Percentiles rank a stretch among this genome's conserved stretches.
These are phyloP conservation scores for Edaphochlamys debaryana DNA, from an alignment of 139 green algal genomes.

Conservation along the genomic window DNA sequence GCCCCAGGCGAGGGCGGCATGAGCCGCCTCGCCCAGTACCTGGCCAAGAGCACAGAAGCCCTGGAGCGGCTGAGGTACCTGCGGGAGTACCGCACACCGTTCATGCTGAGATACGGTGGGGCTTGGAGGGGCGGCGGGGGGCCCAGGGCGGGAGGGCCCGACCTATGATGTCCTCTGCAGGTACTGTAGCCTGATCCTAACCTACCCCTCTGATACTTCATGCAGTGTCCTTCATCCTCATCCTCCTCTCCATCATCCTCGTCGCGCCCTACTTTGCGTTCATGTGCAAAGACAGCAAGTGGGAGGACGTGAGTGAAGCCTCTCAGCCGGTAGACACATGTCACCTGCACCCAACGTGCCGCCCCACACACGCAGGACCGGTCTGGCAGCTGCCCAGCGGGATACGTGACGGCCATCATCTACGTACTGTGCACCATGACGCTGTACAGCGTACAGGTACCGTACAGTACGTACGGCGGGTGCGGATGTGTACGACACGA, in stretches of 20 bases:
- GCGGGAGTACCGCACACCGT: slow-evolving; percentile 32
- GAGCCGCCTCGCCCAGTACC: slow-evolving; percentile 15
- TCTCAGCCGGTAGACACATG: no score
- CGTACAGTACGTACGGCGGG: background rate
- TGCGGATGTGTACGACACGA: background rate
- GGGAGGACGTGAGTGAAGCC: slow-evolving; percentile 3
- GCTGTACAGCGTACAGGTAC: background rate
- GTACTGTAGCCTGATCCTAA: no score
- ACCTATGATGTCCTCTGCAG: no score
- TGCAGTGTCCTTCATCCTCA: slow-evolving; percentile 10
- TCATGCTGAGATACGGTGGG: slow-evolving; percentile 32
- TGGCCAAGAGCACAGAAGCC: background rate
- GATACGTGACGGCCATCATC: slow-evolving; percentile 23
- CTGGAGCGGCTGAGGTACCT: slow-evolving; percentile 21
- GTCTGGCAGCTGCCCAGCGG: slow-evolving; percentile 16
- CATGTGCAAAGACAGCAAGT: slow-evolving; percentile 5
- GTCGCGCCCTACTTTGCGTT: slow-evolving; percentile 32
- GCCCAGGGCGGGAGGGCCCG: no score
- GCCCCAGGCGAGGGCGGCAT: slow-evolving; percentile 22
- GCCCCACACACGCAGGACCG: background rate
- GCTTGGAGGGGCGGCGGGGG: no score
- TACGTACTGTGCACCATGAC: slow-evolving; percentile 8
- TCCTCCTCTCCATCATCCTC: slow-evolving; percentile 26
- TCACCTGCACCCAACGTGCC: no score
- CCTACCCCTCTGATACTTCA: no score